Base-by-base conservation (phyloP, 2,329 filamentous ascomycete species). In the Beauveria medogensis region DNA sequence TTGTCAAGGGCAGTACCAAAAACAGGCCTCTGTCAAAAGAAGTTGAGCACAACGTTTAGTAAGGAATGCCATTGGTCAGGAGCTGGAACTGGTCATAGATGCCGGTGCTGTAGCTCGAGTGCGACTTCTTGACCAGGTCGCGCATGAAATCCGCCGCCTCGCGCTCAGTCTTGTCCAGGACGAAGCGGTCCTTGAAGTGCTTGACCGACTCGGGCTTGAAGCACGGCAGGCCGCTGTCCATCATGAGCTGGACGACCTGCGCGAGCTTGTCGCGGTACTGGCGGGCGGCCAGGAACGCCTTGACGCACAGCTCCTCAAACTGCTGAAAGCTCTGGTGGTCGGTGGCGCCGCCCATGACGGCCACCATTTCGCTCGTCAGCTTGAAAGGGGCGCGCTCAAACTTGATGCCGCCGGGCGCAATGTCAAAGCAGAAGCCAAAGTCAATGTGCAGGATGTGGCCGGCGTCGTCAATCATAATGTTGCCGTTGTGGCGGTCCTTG, bases 301-400 rank as follows among this genome's bases (percentile, higher is more conserved):
- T 99, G 72, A 99, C 83, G 69, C 91, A 95, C 44, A 99, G 83
- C 72, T 97, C 93, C 75, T 99, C 94, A 69, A 99, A 99, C 84
- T 91, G 94, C 65, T 88, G 88, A 80, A 96, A 99, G 16, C 91
- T 81, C 74, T 97, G 93, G 57, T 92, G 90, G 47, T 89, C 86
- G 3, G 86, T 88, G 59, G 82, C 87, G 62, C 92, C 92, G 58
- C 94, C 93, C 93, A 99, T 97, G 68, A 99, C 94, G n/a, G 92
- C 91, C 63, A 99, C 83, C 95, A 99, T 99, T 73, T 99, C 94
- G 8, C 86, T 84, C 1, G 94, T 99, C 59, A 99, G 85, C 77
- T 99, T 99, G 82, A 99, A 99, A 0, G 94, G 94, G 0, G 94
- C 94, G 26, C 94, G 89, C 79, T 99, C 94, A 71, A 99, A 99